Evolutionary conservation across 495 filamentous ascomycete species (phyloP).

Genomic region (Talaromyces adpressus): DNA sequence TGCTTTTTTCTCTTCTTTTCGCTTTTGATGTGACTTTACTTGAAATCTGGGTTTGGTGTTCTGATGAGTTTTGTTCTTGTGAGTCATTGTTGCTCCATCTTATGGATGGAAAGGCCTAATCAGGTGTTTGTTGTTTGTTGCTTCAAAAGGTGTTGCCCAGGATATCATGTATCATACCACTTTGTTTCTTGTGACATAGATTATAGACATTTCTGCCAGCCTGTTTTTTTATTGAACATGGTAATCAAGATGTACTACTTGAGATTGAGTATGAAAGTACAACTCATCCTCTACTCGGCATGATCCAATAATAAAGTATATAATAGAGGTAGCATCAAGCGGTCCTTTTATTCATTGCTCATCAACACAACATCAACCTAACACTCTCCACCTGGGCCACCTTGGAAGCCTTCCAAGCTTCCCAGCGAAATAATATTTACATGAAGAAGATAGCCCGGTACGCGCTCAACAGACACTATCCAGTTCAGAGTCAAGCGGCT

Average conservation of each 20-base stretch:
- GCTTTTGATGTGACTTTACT: background rate
- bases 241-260: no score
- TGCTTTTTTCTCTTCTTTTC: background rate
- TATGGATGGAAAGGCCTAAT: background rate
- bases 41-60: constrained; percentile 2
- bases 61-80: background rate
- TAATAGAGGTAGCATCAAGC: background rate
- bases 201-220: constrained; percentile 5
- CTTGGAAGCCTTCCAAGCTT: background rate
- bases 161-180: constrained; percentile 8
- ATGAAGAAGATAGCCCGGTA: background rate
- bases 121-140: constrained; percentile 1
- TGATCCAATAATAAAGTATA: no score
- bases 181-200: constrained; percentile 10
- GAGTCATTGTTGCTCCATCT: background rate
- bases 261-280: no score
- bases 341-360: background rate
- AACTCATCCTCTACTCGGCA: no score
- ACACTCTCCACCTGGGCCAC: background rate
- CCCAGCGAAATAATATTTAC: background rate
- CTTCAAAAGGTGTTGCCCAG: background rate
- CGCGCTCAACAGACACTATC: background rate
- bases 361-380: background rate
- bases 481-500: background rate
- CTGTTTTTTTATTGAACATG: no score